Evolutionary conservation across 2,329 filamentous ascomycete genomes (phyloP).

Genomic region (Metarhizium sp.): DNA sequence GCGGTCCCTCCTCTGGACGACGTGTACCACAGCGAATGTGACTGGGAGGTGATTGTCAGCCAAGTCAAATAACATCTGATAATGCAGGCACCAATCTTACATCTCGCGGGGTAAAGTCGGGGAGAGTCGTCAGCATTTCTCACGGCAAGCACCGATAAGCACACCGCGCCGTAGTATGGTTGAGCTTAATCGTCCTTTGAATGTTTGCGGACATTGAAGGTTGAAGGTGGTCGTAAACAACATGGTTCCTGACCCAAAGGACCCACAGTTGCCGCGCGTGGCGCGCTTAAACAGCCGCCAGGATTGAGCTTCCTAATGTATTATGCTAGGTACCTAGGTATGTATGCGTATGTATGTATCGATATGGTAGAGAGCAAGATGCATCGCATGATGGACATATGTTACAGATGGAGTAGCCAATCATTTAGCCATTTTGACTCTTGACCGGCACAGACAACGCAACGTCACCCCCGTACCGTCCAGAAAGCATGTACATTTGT

Average conservation of each 20-base stretch:
- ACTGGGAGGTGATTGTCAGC: conserved; percentile 31
- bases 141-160: conserved; percentile 4
- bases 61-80: not conserved
- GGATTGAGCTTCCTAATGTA: not conserved
- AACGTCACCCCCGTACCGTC: not conserved
- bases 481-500: too few species aligned
- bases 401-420: not conserved
- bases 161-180: not conserved
- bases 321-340: too few species aligned
- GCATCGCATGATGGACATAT: not conserved
- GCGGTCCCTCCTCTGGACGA: conserved; percentile 48
- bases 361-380: too few species aligned
- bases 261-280: conserved; percentile 1
- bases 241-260: not conserved
- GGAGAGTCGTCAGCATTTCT: conserved; percentile 53
- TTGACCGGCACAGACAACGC: not conserved
- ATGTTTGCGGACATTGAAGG: not conserved
- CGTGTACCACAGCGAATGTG: conserved; percentile 65
- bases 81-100: conserved; percentile 33
- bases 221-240: not conserved
- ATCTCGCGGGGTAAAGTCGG: conserved; percentile 60
- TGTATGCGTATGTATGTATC: too few species aligned
- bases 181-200: not conserved
- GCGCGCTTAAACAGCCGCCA: conserved; percentile 6
- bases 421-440: not conserved